Conservation (phyloP, 1,284 basidiomycete genomes). For the Malassezia pachydermatis region DNA sequence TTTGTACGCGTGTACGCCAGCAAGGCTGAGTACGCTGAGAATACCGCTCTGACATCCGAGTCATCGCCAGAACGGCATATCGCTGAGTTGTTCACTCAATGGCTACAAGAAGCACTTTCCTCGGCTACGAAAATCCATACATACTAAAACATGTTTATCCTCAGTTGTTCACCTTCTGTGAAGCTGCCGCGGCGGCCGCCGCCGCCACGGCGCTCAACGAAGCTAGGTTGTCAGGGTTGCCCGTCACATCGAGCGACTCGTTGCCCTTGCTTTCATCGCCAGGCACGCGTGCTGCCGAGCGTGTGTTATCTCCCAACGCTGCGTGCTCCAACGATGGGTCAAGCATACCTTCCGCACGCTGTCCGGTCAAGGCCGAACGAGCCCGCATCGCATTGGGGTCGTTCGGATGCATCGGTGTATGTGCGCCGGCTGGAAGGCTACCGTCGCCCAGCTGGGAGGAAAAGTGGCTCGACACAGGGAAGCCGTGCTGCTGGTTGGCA, state of each 20-base stretch:
- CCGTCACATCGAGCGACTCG: constrained; percentile 5
- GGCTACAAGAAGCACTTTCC: constrained; percentile 24
- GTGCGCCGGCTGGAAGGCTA: background rate
- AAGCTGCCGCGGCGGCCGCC: constrained; percentile 23
- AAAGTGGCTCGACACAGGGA: constrained; percentile 16
- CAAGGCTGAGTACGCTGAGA: constrained; percentile 28
- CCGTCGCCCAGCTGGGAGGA: constrained; percentile 14
- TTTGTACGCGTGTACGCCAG: constrained; percentile 39
- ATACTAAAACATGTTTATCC: background rate
- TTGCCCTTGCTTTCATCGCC: background rate
- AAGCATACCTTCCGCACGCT: constrained; percentile 15
- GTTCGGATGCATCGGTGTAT: constrained; percentile 5
- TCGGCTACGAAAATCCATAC: constrained; percentile 6
- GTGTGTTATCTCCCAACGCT: constrained; percentile 9
- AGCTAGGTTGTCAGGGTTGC: constrained; percentile 25
- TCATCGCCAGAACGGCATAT: constrained; percentile 23
- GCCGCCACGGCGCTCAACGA: constrained; percentile 32
- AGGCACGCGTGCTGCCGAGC: background rate
- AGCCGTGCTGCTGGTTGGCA: constrained; percentile 16
- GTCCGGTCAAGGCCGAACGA: background rate
- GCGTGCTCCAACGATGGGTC: constrained; percentile 23
- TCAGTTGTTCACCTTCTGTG: constrained; percentile 13
- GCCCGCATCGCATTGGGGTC: constrained; percentile 2
- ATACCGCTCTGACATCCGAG: constrained; percentile 27
- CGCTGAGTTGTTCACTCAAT: constrained; percentile 31